Evolutionary conservation across 257 asterid species (phyloP).

Genomic region (Nicotiana tomentosiformis): DNA sequence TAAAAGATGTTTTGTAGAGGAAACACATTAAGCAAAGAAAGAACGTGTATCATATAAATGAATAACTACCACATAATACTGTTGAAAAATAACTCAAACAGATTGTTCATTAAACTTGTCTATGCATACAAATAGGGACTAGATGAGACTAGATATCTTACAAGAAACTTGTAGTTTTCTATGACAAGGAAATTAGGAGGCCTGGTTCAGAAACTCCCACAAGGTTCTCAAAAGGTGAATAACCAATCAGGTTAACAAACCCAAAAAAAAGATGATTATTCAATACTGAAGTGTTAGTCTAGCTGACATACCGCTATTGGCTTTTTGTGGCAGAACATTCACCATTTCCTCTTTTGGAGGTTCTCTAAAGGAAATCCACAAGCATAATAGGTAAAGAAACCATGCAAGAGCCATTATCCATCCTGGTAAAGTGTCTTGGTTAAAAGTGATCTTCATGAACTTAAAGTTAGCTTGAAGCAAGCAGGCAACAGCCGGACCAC

Average conservation of each 20-base stretch:
- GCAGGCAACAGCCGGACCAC: slow-evolving; percentile 97
- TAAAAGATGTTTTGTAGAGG: no score
- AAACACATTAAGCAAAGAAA: no score
- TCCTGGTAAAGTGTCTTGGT: slow-evolving; percentile 87
- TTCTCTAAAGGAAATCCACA: slow-evolving; percentile 76
- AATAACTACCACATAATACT: no score
- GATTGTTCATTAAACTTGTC: background rate
- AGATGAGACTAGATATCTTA: background rate
- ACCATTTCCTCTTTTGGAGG: slow-evolving; percentile 49
- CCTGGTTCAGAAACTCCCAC: background rate
- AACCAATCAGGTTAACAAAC: background rate
- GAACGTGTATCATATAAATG: no score
- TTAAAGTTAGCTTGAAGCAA: slow-evolving; percentile 73
- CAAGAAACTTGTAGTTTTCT: background rate
- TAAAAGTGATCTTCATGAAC: slow-evolving; percentile 59
- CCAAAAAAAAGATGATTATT: background rate
- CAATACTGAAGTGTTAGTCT: background rate
- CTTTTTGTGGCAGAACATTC: slow-evolving; percentile 31
- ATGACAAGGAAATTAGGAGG: background rate
- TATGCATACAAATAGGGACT: background rate
- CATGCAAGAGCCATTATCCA: slow-evolving; percentile 93
- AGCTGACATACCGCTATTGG: slow-evolving; percentile 38
- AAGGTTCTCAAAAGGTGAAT: background rate
- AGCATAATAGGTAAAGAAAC: slow-evolving; percentile 68
- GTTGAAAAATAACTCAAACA: background rate